Evolutionary conservation across 2,329 filamentous ascomycete species (phyloP), one percentile per base, ranked within the genome.

Genomic region (Fusarium globosum): DNA sequence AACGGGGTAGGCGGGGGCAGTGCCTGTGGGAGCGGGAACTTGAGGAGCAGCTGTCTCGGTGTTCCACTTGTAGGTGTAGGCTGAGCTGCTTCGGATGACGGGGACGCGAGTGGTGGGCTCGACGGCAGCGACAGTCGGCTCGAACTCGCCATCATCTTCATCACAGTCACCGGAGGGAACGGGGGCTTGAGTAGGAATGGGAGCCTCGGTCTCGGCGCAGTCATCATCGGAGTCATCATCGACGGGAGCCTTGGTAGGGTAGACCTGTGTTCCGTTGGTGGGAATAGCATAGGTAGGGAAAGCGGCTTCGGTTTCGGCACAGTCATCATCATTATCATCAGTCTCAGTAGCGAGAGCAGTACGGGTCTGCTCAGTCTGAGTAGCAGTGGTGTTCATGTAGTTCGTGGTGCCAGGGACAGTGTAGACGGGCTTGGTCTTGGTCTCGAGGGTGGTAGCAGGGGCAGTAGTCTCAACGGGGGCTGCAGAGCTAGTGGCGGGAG

Each of bases 31-130:
- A 5, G 21, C 48, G 4, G 75, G 57, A 6, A 23, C 48, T n/a
- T 28, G 61, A 43, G 35, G 65, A 8, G 42, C 65, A 8, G 65
- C 14, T n/a, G 75, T 67, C 26, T 73, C 42, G 41, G 76, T 77
- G 65, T 53, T 77, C 75, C 75, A 77, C 52, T 66, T 66, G 56
- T 61, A 66, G 21, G 56, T 62, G 60, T 71, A 76, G 30, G 61
- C 73, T 7, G 59, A 63, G 43, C 60, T 76, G 63, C 67, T 75
- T 10, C 75, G 75, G 33, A 76, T 53, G 38, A 76, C 35, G 36
- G 74, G 74, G n/a, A 75, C 74, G 14, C 65, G 74, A 28, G 43
- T 61, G 2, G 53, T 59, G 14, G 65, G 18, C 46, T 65, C 48
- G 4, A 53, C 42, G 12, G 59, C 60, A 11, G 23, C 59, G 16